Base-by-base conservation (phyloP, 257 asterid genomes). In the Dorcoceras hygrometricum region DNA sequence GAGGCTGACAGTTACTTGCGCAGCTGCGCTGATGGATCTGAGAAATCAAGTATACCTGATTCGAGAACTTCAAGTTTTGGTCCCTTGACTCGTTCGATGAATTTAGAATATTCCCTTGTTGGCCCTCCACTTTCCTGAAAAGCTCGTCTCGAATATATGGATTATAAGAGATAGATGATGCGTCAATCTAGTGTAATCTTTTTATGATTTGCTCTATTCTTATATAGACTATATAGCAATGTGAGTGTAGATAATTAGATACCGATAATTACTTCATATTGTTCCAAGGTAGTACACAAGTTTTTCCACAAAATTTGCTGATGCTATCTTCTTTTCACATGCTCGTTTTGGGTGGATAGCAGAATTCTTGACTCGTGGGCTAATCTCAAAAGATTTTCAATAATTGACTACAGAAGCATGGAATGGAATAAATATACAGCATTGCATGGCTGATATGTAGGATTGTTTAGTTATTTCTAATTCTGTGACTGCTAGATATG, bases 11-110 rank as follows among this genome's bases (percentile, higher is more conserved):
- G 31, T 19, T 18, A 5, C 23, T 55, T 43, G 8, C 31, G 53
- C 65, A 72, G 71, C 24, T 58, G 75, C 31, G 53, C 65, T 77
- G 71, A 29, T 58, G 75, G 77, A 74, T 78, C 77, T 62, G 46
- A 19, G 64, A 66, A 70, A 25, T 72, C 51, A 54, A 16, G 54
- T 66, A 70, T 46, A 51, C 43, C 27, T 62, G 12, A 55, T 70
- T 65, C 39, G 27, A 14, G 28, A 20, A 23, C 27, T 74, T 43
- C 39, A 65, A 57, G 8, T 22, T 23, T 31, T 28, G 39, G 51
- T 22, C 59, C 34, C 46, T 39, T 48, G 58, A 23, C 56, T 28
- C 23, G 18, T 63, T 20, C 50, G 9, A 23, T 65, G 62, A 6
- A 11, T 53, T 28, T 66, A 9, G 70, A 22, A 53, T 53, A 26